Evolutionary conservation across 2,329 filamentous ascomycete genomes (phyloP).

Genomic region (Blastomyces gilchristii): DNA sequence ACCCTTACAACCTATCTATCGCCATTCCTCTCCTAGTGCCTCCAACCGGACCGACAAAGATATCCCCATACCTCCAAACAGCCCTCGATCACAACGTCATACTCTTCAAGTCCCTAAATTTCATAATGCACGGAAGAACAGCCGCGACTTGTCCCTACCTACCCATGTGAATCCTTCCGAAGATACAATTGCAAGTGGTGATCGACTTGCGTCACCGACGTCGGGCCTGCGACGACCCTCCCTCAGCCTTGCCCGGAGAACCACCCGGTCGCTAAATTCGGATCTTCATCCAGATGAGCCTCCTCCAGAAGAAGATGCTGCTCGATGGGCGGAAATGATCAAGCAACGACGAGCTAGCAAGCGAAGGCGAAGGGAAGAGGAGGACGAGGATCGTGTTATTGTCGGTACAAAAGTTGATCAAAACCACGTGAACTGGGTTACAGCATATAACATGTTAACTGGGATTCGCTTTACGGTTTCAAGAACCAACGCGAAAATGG

Average conservation of each 20-base stretch:
- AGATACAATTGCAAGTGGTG: slow-evolving; percentile 59
- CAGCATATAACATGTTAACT: slow-evolving; percentile 98
- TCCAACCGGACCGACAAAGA: slow-evolving; percentile 10
- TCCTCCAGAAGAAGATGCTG: slow-evolving; percentile 77
- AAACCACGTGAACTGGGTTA: slow-evolving; percentile 93
- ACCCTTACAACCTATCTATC: slow-evolving; percentile 19
- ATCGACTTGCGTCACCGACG: slow-evolving; percentile 67
- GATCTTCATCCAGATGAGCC: slow-evolving; percentile 76
- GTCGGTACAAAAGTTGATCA: slow-evolving; percentile 98
- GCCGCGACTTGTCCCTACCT: slow-evolving; percentile 53
- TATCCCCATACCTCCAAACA: slow-evolving; percentile 24
- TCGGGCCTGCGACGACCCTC: slow-evolving; percentile 63
- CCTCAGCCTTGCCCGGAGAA: slow-evolving; percentile 67
- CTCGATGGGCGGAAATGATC: slow-evolving; percentile 85
- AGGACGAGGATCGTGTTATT: slow-evolving; percentile 79
- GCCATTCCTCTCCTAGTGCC: slow-evolving; percentile 10
- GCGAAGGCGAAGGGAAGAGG: slow-evolving; percentile 71
- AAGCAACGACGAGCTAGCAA: slow-evolving; percentile 85
- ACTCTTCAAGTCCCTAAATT: slow-evolving; percentile 76
- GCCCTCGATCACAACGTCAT: slow-evolving; percentile 62
- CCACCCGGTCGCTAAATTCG: slow-evolving; percentile 75
- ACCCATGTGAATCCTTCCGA: slow-evolving; percentile 30
- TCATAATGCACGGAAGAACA: slow-evolving; percentile 46
- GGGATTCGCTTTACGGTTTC: slow-evolving; percentile 96
- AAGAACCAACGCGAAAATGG: slow-evolving; percentile 90